Percentiles rank a stretch among this genome's conserved stretches.
Conservation (phyloP, 2,329 filamentous ascomycete genomes). For the Fusarium odoratissimum region DNA sequence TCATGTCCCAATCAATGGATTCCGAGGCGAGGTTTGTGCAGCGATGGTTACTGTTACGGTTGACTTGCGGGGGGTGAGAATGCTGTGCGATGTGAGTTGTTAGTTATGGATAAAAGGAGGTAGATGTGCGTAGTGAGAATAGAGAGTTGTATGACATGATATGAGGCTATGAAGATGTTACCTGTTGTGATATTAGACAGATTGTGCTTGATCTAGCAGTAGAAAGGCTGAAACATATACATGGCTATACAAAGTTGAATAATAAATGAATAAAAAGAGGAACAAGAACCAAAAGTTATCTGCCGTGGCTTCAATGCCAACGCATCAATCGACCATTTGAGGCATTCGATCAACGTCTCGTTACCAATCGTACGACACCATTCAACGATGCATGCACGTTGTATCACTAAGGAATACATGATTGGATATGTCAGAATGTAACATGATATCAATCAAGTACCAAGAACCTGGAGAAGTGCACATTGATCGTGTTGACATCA, state of each 20-base stretch:
- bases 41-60: slow-evolving; percentile 1
- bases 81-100: slow-evolving; percentile 32
- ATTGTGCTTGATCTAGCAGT: not conserved
- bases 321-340: slow-evolving; percentile 40
- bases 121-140: not conserved
- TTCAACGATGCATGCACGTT: slow-evolving; percentile 11
- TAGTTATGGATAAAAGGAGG: not conserved
- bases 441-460: not conserved
- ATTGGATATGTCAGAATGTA: slow-evolving; percentile 2
- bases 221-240: not conserved
- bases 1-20: slow-evolving; percentile 38
- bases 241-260: not conserved
- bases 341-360: slow-evolving; percentile 21
- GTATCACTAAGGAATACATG: slow-evolving; percentile 4
- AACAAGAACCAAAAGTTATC: not conserved
- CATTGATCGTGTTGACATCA: not conserved
- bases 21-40: slow-evolving; percentile 35
- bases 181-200: not conserved
- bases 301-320: slow-evolving; percentile 39
- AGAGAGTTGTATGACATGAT: not conserved
- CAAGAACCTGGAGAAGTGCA: not conserved
- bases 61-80: slow-evolving; percentile 32
- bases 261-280: not conserved
- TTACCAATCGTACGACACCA: slow-evolving; percentile 43
- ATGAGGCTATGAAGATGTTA: not conserved